These are phyloP conservation scores for Pythium folliculosum DNA, from an alignment of 352 stramenopile species.

Conservation along the genomic window DNA sequence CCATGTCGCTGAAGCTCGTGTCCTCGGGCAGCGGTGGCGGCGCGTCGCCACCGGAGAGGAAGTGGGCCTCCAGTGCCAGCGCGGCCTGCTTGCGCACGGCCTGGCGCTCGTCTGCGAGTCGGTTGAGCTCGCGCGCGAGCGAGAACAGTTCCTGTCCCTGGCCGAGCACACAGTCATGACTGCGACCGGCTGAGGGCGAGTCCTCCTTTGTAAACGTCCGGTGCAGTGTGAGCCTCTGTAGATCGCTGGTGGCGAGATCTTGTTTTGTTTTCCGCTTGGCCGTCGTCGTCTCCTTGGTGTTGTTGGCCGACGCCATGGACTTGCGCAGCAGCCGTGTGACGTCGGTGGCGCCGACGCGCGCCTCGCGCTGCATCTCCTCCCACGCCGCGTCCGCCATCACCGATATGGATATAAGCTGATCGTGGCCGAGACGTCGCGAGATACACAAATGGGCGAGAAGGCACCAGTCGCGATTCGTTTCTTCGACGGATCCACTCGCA, in stretches of 20 bases:
- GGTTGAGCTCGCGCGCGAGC: constrained; percentile 49
- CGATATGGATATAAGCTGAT: too few relatives aligned
- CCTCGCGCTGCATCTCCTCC: constrained; percentile 48
- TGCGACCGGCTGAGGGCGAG: neutral
- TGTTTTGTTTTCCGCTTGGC: neutral
- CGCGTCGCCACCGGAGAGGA: constrained; percentile 15
- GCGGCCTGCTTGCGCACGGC: constrained; percentile 67
- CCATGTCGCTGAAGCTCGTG: constrained; percentile 45
- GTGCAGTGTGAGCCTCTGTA: neutral
- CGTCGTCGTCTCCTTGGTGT: neutral
- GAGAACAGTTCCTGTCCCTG: constrained; percentile 31
- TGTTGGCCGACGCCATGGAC: constrained; percentile 33
- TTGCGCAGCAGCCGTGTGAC: constrained; percentile 43
- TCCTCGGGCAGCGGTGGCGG: neutral
- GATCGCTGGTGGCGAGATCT: neutral
- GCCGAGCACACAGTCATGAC: neutral
- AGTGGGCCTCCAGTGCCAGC: constrained; percentile 44
- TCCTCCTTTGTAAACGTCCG: neutral
- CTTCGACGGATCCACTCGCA: too few relatives aligned
- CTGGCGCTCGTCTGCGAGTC: constrained; percentile 48
- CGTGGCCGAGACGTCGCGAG: too few relatives aligned
- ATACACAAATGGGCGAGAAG: too few relatives aligned
- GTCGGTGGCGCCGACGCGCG: constrained; percentile 20
- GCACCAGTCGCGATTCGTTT: too few relatives aligned
- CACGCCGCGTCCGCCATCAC: constrained; percentile 42